Evolutionary conservation across 352 stramenopile genomes (phyloP).

Genomic region (Phytopythium litorale): DNA sequence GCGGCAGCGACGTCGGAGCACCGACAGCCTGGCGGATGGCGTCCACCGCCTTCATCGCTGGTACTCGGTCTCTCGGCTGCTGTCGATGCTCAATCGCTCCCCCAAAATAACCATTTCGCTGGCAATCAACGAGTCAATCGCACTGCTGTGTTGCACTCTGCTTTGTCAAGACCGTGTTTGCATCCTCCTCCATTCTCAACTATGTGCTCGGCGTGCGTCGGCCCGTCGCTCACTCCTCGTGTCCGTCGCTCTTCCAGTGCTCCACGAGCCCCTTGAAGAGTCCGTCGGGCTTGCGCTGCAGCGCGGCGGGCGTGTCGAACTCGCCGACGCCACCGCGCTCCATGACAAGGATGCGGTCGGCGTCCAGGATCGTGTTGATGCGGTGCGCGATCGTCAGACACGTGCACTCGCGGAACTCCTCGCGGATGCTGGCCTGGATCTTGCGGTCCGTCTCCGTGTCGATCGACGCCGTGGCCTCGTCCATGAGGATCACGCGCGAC

Average conservation of each 20-base stretch:
- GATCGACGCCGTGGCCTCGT: constrained; percentile 96
- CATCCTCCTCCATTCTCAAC: too few species aligned
- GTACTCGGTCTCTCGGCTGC: neutral
- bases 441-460: constrained; percentile 88
- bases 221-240: constrained; percentile 7
- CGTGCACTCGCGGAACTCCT: constrained; percentile 92
- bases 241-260: constrained; percentile 67
- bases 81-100: neutral
- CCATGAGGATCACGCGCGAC: constrained; percentile 95
- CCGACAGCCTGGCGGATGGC: neutral
- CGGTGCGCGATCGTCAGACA: constrained; percentile 96
- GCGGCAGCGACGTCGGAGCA: neutral
- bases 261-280: constrained; percentile 74
- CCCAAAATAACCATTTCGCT: neutral
- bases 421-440: constrained; percentile 89
- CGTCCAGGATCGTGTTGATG: constrained; percentile 97
- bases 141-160: too few species aligned
- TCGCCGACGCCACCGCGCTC: constrained; percentile 91
- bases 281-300: constrained; percentile 62
- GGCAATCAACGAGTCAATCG: too few species aligned
- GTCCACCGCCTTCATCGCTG: neutral
- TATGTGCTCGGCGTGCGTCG: neutral
- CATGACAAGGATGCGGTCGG: constrained; percentile 94
- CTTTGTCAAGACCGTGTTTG: too few species aligned
- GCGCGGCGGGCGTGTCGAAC: constrained; percentile 88